phyloP scores from a whole-genome alignment of 495 filamentous ascomycete species.

The Elaphomyces granulatus region DNA sequence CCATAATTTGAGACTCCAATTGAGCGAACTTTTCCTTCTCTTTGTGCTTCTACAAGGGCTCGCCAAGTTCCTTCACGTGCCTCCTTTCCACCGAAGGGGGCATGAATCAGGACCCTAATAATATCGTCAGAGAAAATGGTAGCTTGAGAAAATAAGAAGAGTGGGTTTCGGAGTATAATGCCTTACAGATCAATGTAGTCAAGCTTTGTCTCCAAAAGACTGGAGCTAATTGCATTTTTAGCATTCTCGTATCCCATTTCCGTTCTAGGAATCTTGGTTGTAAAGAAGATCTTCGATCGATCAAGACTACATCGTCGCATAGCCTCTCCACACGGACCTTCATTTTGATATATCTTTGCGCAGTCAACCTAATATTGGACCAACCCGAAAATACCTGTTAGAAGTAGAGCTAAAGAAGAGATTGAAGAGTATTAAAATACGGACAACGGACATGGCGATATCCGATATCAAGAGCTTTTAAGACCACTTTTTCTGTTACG shows the following conservation, averaged over 20 bases:
- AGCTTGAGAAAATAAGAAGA: too few relatives aligned
- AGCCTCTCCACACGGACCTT: constrained; percentile 43
- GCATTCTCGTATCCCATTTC: constrained; percentile 39
- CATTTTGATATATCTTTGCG: constrained; percentile 50
- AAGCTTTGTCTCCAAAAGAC: constrained; percentile 37
- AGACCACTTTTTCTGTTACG: constrained; percentile 39
- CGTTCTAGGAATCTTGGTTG: constrained; percentile 49
- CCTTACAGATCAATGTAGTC: constrained; percentile 53
- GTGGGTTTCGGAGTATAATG: not conserved
- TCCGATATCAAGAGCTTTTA: constrained; percentile 51
- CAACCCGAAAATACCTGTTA: constrained; percentile 10
- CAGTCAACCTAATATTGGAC: too few relatives aligned
- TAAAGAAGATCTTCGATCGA: constrained; percentile 51
- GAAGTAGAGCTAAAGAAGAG: not conserved
- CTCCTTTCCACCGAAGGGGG: constrained; percentile 39
- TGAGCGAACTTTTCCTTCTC: constrained; percentile 36
- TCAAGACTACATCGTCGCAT: constrained; percentile 33
- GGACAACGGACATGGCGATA: constrained; percentile 69
- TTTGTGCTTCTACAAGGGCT: constrained; percentile 41
- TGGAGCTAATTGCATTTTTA: constrained; percentile 39
- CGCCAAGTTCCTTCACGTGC: constrained; percentile 37
- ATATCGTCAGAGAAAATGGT: not conserved
- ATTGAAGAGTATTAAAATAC: too few relatives aligned
- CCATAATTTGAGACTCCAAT: constrained; percentile 44
- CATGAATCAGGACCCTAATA: constrained; percentile 37